Evolutionary conservation across 2,329 filamentous ascomycete genomes (phyloP).

Genomic region (Colletotrichum tamarilloi): DNA sequence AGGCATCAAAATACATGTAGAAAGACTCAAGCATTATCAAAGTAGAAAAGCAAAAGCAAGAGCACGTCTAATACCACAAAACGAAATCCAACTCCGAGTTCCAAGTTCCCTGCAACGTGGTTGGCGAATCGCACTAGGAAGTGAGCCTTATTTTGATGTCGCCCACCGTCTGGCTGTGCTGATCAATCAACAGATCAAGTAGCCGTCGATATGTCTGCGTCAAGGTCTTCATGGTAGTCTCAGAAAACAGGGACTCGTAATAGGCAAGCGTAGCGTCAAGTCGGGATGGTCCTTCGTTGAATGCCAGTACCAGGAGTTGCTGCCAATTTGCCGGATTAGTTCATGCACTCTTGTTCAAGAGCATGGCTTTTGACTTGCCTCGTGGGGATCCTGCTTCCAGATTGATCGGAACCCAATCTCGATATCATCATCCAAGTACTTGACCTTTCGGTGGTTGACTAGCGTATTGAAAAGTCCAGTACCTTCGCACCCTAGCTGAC

Average conservation of each 20-base stretch:
- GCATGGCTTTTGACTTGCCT: neutral
- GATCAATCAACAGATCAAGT: neutral
- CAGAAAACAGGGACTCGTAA: slow-evolving; percentile 14
- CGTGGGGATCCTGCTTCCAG: slow-evolving; percentile 31
- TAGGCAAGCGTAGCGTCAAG: slow-evolving; percentile 17
- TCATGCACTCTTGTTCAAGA: neutral
- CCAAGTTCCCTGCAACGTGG: no score
- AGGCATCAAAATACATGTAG: neutral
- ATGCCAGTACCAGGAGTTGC: slow-evolving; percentile 15
- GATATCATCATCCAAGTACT: neutral
- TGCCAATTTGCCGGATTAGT: neutral
- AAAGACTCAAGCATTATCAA: neutral
- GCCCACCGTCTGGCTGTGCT: neutral
- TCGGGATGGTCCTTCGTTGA: slow-evolving; percentile 5
- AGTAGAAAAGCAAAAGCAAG: neutral
- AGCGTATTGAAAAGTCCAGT: slow-evolving; percentile 12
- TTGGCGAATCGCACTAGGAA: neutral
- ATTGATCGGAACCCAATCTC: neutral
- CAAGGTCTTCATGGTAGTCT: neutral
- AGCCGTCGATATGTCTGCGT: neutral
- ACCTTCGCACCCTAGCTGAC: neutral
- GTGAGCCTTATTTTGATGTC: neutral
- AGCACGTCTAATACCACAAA: neutral
- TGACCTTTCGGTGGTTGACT: slow-evolving; percentile 18
- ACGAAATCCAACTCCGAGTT: neutral